phyloP scores from a whole-genome alignment of 2,329 filamentous ascomycete genomes.

The Stachybotrys chlorohalonatus region DNA sequence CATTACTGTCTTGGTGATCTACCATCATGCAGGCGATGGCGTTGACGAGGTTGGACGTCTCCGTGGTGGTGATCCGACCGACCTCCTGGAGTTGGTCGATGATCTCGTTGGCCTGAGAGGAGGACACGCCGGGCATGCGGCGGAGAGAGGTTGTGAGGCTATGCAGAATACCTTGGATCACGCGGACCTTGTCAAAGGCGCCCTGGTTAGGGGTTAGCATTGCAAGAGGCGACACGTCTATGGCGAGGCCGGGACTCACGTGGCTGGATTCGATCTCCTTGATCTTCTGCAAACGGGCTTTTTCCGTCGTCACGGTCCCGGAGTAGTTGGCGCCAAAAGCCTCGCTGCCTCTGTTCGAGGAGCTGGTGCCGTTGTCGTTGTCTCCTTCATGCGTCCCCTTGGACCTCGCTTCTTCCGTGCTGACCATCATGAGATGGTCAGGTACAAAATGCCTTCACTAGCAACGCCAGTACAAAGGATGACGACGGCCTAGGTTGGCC shows the following conservation, averaged over 20 bases:
- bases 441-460: neutral
- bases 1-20: constrained; percentile 28
- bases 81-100: constrained; percentile 24
- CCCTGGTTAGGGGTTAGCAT: constrained; percentile 12
- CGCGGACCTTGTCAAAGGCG: constrained; percentile 22
- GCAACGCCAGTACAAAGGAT: neutral
- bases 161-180: constrained; percentile 24
- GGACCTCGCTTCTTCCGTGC: neutral
- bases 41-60: constrained; percentile 28
- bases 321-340: too few relatives aligned
- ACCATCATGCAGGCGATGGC: constrained; percentile 26
- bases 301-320: too few relatives aligned
- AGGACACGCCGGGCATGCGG: constrained; percentile 27
- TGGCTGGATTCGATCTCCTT: neutral
- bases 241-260: neutral
- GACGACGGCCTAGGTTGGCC: neutral
- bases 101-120: constrained; percentile 24
- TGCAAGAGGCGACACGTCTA: neutral
- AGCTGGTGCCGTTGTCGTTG: neutral
- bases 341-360: neutral
- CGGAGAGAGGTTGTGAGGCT: constrained; percentile 28
- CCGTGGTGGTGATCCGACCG: constrained; percentile 26
- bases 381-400: neutral
- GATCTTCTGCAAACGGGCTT: neutral
- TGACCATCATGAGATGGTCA: neutral